These are phyloP conservation scores for Trypanosoma avium DNA, from an alignment of 208 protist genomes.

Conservation along the genomic window DNA sequence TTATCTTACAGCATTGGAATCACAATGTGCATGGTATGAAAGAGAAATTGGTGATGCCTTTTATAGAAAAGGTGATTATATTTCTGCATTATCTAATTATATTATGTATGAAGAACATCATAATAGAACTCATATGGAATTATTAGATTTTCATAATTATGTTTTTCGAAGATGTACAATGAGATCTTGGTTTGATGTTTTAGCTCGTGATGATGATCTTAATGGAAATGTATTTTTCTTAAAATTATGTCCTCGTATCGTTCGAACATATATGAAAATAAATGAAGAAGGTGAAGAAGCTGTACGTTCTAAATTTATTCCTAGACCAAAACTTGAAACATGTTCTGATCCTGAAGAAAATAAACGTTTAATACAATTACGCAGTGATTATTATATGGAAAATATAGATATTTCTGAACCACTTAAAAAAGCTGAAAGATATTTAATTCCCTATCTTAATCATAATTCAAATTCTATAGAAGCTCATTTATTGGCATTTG, in stretches of 20 bases:
- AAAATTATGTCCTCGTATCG: slow-evolving; percentile 63
- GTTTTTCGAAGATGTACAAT: slow-evolving; percentile 95
- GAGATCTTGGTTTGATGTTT: slow-evolving; percentile 93
- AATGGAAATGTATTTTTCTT: slow-evolving; percentile 80
- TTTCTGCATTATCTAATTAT: slow-evolving; percentile 92
- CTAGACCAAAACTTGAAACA: slow-evolving; percentile 46
- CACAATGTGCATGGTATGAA: slow-evolving; percentile 97
- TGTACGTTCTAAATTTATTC: slow-evolving; percentile 65
- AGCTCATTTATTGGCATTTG: slow-evolving; percentile 67
- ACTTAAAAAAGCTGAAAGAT: slow-evolving; percentile 73
- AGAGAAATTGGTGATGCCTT: slow-evolving; percentile 88
- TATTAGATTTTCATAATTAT: slow-evolving; percentile 98
- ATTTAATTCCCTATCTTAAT: slow-evolving; percentile 58
- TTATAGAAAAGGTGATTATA: slow-evolving; percentile 73
- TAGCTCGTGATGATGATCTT: slow-evolving; percentile 78
- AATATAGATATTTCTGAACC: slow-evolving; percentile 70
- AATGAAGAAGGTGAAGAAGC: slow-evolving; percentile 68
- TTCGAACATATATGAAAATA: slow-evolving; percentile 78
- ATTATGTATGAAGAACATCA: slow-evolving; percentile 93
- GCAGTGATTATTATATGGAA: slow-evolving; percentile 57
- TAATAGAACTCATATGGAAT: slow-evolving; percentile 91
- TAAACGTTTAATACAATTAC: slow-evolving; percentile 59
- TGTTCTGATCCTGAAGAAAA: slow-evolving; percentile 54
- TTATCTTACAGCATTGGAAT: slow-evolving; percentile 86
- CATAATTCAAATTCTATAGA: slow-evolving; percentile 38